These are phyloP conservation scores for Clarireedia sp. DNA, from an alignment of 2,329 filamentous ascomycete species.

Conservation along the genomic window DNA sequence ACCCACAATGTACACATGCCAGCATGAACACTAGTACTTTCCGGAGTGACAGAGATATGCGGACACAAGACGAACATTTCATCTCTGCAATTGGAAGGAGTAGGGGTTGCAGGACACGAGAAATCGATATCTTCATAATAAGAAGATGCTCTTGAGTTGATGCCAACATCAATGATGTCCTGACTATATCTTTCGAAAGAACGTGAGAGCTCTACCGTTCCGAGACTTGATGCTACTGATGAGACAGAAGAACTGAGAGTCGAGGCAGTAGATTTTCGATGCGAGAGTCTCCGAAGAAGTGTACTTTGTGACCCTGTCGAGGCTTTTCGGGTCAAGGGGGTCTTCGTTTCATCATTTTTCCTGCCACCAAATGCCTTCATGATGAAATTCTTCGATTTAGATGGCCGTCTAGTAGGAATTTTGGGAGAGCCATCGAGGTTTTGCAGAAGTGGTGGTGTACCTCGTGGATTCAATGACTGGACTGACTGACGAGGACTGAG, in stretches of 20 bases:
- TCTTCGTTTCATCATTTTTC: constrained; percentile 10
- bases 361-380: constrained; percentile 23
- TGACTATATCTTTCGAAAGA: constrained; percentile 12
- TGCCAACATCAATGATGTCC: constrained; percentile 17
- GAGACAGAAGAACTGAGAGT: background rate
- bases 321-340: background rate
- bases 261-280: constrained; percentile 12
- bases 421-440: constrained; percentile 9
- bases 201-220: constrained; percentile 1
- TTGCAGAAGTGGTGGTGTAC: background rate
- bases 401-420: constrained; percentile 19
- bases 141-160: constrained; percentile 15
- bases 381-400: constrained; percentile 28
- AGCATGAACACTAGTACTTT: constrained; percentile 26
- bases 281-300: constrained; percentile 21
- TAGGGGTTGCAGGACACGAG: background rate
- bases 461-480: background rate
- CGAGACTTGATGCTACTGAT: background rate
- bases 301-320: constrained; percentile 11
- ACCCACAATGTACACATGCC: constrained; percentile 29
- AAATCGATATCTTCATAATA: constrained; percentile 6
- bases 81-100: background rate
- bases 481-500: constrained; percentile 12
- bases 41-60: constrained; percentile 27
- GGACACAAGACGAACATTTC: constrained; percentile 22